phyloP scores from a whole-genome alignment of 1,284 basidiomycete species.

The Polyporus tsugae region DNA sequence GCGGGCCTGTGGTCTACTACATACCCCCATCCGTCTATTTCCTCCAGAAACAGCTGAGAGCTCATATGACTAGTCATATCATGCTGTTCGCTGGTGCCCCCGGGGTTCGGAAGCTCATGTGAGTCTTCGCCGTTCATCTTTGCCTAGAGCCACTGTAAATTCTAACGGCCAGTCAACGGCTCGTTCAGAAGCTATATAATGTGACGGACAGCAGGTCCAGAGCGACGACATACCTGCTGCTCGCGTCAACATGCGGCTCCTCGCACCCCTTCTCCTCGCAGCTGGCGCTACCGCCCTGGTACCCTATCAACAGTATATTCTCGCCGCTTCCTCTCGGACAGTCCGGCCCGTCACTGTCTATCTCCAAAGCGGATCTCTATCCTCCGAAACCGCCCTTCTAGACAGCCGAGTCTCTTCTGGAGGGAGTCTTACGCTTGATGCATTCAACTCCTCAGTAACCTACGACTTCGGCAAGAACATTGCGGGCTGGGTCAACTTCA shows the following conservation, averaged over 20 bases:
- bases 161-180: neutral
- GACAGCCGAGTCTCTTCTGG: neutral
- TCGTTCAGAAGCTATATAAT: constrained; percentile 1
- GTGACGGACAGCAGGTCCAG: neutral
- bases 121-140: neutral
- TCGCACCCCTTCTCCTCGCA: neutral
- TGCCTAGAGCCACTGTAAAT: neutral
- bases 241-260: neutral
- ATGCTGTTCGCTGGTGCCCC: neutral
- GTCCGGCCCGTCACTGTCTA: constrained; percentile 25
- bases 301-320: constrained; percentile 25
- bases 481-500: constrained; percentile 27
- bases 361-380: constrained; percentile 17
- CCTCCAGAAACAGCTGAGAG: neutral
- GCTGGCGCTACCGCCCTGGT: neutral
- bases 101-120: neutral
- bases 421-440: constrained; percentile 8
- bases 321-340: constrained; percentile 26
- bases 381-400: constrained; percentile 16
- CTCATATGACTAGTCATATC: neutral
- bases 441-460: constrained; percentile 25
- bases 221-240: neutral
- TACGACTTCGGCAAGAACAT: constrained; percentile 34
- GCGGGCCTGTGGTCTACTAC: neutral
- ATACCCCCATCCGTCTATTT: neutral